Percentiles rank a stretch among this genome's conserved stretches.
phyloP scores from a whole-genome alignment of 495 filamentous ascomycete species.

The Cercophora newfieldiana region DNA sequence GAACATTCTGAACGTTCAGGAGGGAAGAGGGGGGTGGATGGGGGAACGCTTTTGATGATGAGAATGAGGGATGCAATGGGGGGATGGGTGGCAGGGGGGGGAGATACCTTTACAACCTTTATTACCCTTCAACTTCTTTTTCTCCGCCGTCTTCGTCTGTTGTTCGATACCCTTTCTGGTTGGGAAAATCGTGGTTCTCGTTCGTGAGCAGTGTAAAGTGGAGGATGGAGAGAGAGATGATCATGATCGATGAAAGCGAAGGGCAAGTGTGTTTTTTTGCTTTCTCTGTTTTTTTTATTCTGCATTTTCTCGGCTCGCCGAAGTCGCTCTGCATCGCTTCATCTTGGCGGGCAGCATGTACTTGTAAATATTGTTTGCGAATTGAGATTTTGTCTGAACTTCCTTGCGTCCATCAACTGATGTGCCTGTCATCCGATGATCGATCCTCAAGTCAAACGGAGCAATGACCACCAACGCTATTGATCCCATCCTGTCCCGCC shows the following conservation, averaged over 20 bases:
- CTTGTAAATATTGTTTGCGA: background rate
- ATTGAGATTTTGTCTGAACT: background rate
- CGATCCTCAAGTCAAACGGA: too few species aligned
- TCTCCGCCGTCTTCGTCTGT: conserved; percentile 22
- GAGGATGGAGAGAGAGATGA: background rate
- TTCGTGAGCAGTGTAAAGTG: background rate
- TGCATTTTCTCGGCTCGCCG: background rate
- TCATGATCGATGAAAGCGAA: conserved; percentile 5
- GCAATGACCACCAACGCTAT: background rate
- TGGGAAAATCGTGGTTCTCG: background rate
- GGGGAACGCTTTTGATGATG: background rate
- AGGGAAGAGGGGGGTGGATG: background rate
- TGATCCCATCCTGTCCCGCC: background rate
- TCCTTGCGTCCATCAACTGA: background rate
- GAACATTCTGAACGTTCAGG: conserved; percentile 1
- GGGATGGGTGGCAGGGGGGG: background rate
- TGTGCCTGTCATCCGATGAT: too few species aligned
- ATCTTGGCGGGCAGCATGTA: background rate
- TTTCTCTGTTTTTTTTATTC: background rate
- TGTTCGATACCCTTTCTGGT: conserved; percentile 28
- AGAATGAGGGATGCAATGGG: background rate
- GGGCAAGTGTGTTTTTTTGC: background rate
- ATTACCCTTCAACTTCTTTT: conserved; percentile 15
- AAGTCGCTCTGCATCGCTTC: background rate
- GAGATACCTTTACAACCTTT: conserved; percentile 7